Evolutionary conservation across 2,329 filamentous ascomycete species (phyloP).

Genomic region (Phialophora verrucosa): DNA sequence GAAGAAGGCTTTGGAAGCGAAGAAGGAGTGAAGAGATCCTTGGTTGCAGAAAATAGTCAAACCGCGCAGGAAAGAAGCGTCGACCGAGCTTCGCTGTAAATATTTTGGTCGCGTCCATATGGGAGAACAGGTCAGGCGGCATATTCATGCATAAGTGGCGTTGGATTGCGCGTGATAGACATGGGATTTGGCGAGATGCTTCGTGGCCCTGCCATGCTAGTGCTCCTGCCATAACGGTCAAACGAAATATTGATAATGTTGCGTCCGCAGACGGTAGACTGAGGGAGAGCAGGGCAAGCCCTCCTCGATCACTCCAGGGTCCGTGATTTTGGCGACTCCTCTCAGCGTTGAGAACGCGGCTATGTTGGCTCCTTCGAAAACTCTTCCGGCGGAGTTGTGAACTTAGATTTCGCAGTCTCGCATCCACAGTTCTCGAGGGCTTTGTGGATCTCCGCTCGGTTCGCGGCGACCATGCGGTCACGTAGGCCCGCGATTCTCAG

Average conservation of each 20-base stretch:
- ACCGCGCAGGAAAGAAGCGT: constrained; percentile 10
- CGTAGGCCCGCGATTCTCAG: constrained; percentile 15
- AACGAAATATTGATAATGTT: constrained; percentile 12
- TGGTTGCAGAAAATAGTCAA: neutral
- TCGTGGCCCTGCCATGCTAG: constrained; percentile 3
- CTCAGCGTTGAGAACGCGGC: neutral
- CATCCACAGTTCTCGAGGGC: constrained; percentile 31
- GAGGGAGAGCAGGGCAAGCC: neutral
- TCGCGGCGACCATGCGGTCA: constrained; percentile 20
- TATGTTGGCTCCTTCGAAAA: neutral
- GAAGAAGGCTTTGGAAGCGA: constrained; percentile 26
- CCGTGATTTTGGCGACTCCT: neutral
- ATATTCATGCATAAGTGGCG: constrained; percentile 22
- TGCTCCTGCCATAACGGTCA: neutral
- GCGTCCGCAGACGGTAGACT: neutral
- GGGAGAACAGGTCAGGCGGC: constrained; percentile 9
- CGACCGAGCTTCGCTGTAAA: constrained; percentile 30
- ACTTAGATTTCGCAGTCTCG: neutral
- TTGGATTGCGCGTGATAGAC: constrained; percentile 22
- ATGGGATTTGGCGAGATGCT: constrained; percentile 2
- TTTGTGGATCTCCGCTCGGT: constrained; percentile 26
- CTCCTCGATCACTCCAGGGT: neutral
- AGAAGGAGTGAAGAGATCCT: constrained; percentile 13
- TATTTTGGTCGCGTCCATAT: constrained; percentile 24
- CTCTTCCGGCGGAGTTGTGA: neutral